Percentiles rank a stretch among this genome's conserved stretches.
Conservation (phyloP, 208 protist genomes). For the Trichomonas vaginalis region DNA sequence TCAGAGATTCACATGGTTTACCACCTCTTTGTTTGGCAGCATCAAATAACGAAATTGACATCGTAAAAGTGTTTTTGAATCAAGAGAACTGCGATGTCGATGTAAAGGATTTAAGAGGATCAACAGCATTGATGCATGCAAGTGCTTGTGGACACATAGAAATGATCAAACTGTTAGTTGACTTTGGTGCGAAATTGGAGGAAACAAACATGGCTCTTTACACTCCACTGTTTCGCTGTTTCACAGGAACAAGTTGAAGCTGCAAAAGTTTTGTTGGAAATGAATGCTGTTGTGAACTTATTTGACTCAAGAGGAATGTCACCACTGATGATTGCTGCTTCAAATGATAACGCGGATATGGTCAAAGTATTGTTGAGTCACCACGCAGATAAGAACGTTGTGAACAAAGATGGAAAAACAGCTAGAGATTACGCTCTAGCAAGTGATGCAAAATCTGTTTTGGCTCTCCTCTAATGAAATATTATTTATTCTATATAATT, state of each 20-base stretch:
- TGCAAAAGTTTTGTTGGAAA: background rate
- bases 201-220: background rate
- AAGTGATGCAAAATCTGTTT: background rate
- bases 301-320: background rate
- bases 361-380: background rate
- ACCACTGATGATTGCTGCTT: background rate
- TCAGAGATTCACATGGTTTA: background rate
- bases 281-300: background rate
- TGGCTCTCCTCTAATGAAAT: background rate
- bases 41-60: background rate
- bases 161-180: background rate
- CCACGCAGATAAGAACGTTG: background rate
- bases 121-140: background rate
- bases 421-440: background rate
- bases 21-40: background rate
- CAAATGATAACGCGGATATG: background rate
- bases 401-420: background rate
- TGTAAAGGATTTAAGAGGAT: background rate
- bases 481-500: too few species aligned
- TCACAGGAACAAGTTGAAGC: background rate
- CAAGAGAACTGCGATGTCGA: background rate
- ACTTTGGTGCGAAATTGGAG: background rate
- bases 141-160: background rate
- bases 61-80: background rate
- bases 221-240: background rate